phyloP scores from a whole-genome alignment of 768 basidiomycete genomes.

The Hericium coralloides region DNA sequence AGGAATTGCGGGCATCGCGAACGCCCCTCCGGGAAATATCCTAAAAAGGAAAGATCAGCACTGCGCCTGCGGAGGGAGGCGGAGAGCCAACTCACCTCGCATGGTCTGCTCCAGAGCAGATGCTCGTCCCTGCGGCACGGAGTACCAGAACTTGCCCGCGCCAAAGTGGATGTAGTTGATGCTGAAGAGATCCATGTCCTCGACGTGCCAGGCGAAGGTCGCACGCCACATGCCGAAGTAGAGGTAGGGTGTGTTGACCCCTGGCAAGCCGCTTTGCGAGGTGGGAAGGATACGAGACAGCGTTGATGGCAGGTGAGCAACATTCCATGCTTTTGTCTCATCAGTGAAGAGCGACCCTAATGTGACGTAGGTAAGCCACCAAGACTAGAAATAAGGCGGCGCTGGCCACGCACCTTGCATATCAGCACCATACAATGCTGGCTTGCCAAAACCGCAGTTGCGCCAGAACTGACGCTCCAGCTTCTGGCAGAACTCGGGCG shows the following conservation, averaged over 20 bases:
- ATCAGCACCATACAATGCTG: slow-evolving; percentile 99
- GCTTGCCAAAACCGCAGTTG: slow-evolving; percentile 76
- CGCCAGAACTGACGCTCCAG: slow-evolving; percentile 91
- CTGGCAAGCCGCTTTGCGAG: slow-evolving; percentile 67
- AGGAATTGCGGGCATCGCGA: slow-evolving; percentile 87
- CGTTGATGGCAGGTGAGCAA: slow-evolving; percentile 82
- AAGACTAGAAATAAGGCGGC: too few relatives aligned
- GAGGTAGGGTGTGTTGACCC: slow-evolving; percentile 94
- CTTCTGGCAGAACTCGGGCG: slow-evolving; percentile 76
- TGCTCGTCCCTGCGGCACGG: slow-evolving; percentile 82
- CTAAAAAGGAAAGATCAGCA: slow-evolving; percentile 28
- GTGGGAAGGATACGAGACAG: slow-evolving; percentile 72
- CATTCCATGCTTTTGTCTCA: slow-evolving; percentile 82
- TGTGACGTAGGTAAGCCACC: too few relatives aligned
- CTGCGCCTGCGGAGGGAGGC: not conserved
- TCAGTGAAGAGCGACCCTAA: slow-evolving; percentile 67
- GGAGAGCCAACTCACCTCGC: slow-evolving; percentile 45
- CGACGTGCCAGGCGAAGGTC: slow-evolving; percentile 98
- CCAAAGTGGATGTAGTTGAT: slow-evolving; percentile 99
- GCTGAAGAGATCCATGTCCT: slow-evolving; percentile 98
- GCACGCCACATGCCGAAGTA: slow-evolving; percentile 99
- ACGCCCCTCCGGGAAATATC: slow-evolving; percentile 84
- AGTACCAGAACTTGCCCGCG: slow-evolving; percentile 96
- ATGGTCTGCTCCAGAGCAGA: slow-evolving; percentile 81
- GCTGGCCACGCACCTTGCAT: slow-evolving; percentile 59